Base-by-base conservation (phyloP, 1,284 basidiomycete species). In the Neolentinus lepideus region DNA sequence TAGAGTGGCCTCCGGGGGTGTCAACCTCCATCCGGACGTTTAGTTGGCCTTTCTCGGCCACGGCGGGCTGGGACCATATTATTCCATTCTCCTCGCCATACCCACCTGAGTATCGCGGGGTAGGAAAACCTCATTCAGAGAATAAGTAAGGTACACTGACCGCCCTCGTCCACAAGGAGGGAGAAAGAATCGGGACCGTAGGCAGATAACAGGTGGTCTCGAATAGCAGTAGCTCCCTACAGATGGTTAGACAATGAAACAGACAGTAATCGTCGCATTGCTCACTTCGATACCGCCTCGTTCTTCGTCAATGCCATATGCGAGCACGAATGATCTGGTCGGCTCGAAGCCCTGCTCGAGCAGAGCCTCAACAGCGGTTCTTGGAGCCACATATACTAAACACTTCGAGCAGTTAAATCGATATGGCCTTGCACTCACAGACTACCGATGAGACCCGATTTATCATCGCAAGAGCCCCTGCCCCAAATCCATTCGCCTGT, bases 1-100 rank as follows among this genome's bases (percentile, higher is more conserved):
- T 84, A 3, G 83, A 85, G 65, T 89, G 87, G 0, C 88, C 87
- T 8, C 87, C 88, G 1, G 77, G 74, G 1, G 83, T 79, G 21
- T 73, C 63, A 16, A 86, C 77, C 16, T 75, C 70, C 38, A 87
- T 66, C 22, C 74, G 73, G 25, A 83, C 74, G 59, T 86, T 78
- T 43, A 83, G 59, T 60, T 81, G 80, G 0, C 86, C 87, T 64
- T 88, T 89, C 70, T 90, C 86, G 1, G 73, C 76, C 3, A 85
- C 76, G 3, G 73, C 76, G 1, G 81, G 83, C 0, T 71, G 63
- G 3, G 79, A 79, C 54, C 80, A 69, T n/a, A 74, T 63, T 10
- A 69, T 63, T 0, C 74, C 78, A 26, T 65, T 66, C 51, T 68
- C 56, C 43, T 74, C 63, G 3, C 56, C 57, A 53, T 69, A 75